Base-by-base conservation (phyloP, 164 flowering plant genomes). In the Echeveria elegans region DNA sequence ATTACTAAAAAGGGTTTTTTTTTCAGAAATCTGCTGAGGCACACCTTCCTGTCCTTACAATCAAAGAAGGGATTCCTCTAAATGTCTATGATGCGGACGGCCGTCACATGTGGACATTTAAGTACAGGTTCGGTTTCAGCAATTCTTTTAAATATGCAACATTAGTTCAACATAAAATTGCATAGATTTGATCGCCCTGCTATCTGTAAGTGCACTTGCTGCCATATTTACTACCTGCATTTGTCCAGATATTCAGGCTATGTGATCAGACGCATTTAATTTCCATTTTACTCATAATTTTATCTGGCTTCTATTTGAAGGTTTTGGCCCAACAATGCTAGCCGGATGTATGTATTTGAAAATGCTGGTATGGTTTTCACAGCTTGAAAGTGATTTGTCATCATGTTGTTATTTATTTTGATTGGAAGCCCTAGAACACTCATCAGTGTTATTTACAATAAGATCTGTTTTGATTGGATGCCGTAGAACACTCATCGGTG, bases 271-370 rank as follows among this genome's bases (percentile, higher is more conserved):
- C 0, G 2, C 11, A 40, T 9, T 8, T 40, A 40, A 40, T 11
- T 40, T 8, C 45, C 8, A 15, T 40, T 40, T 40, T 40, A 40
- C 45, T 40, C 45, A 2, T 16, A 18, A 30, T 10, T 26, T 9
- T 53, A 53, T 53, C 60, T 53, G 28, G 4, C 31, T 53, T 53
- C 18, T 53, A 26, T 15, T 53, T 53, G 31, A 30, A 53, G 60
- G 60, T 53, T 53, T 12, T 53, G 60, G 60, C 60, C 60, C 31
- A 53, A 53, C 60, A 53, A 53, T 53, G 60, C 60, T 26, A 53
- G 60, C 18, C 31, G 60, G 30, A 53, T 53, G 60, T 53, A 53
- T 53, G 60, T 53, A 2, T 53, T 53, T 53, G 60, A 53, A 53
- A 53, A 26, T 53, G 60, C 60, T 53, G 60, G 60, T 53, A 53